Evolutionary conservation across 768 basidiomycete species (phyloP), one percentile per base, ranked within the genome.

Genomic region (Piloderma croceum): DNA sequence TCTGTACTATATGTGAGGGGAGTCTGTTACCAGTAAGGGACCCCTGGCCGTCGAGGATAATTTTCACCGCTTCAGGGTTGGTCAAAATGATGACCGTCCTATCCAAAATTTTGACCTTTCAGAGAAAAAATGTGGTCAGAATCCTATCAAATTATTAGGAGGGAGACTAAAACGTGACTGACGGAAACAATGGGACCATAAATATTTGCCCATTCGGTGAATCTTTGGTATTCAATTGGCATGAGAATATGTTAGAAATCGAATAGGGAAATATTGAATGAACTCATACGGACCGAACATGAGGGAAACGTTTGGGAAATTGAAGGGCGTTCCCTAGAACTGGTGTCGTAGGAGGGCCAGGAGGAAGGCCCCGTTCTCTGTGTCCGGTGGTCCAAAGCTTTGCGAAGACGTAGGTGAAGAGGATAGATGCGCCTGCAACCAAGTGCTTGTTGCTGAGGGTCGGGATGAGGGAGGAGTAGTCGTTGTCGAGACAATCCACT

Each of bases 41-140:
- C 7, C 56, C 47, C 29, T 39, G 57, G 31, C 52, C 54, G 32
- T 58, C 56, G 35, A 58, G 42, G 13, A 58, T 18, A 24, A 57
- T 56, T 22, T 43, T 46, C 1, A 57, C 39, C 4, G 49, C 36
- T 9, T 42, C 46, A 3, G 51, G 51, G 10, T 45, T 22, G 39
- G 49, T 53, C 6, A 57, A 23, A n/a, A 57, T 50, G 44, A 57
- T 51, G 15, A 57, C 38, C n/a, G 49, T 57, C 25, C 44, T 31
- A 31, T 54, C 36, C 24, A 52, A 20, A 11, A 59, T 38, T 40
- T 48, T 47, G 19, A 52, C 38, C 19, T n/a, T n/a, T n/a, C n/a
- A n/a, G n/a, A n/a, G n/a, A n/a, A n/a, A n/a, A n/a, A n/a, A n/a
- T n/a, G n/a, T n/a, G n/a, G n/a, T n/a, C n/a, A n/a, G n/a, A n/a